phyloP scores from a whole-genome alignment of 306 rosid species.

The Canavalia ensiformis region DNA sequence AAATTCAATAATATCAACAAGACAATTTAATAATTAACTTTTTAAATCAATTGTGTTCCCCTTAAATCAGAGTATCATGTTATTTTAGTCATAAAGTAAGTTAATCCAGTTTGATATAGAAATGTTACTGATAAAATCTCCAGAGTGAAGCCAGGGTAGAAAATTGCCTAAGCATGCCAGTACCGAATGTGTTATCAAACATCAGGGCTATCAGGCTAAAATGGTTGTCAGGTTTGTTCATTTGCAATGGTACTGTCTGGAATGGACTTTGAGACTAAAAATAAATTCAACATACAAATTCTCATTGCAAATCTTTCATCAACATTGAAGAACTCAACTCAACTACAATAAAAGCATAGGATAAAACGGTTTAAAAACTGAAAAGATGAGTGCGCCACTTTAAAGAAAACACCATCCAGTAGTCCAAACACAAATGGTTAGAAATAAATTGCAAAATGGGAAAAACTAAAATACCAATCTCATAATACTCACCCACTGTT shows the following conservation, averaged over 20 bases:
- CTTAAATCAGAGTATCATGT: neutral
- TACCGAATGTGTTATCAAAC: neutral
- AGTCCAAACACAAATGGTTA: conserved; percentile 25
- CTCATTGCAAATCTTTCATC: neutral
- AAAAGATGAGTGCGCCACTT: neutral
- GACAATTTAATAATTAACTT: neutral
- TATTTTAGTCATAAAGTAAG: neutral
- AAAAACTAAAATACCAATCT: conserved; percentile 17
- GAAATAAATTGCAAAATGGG: neutral
- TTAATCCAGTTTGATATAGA: neutral
- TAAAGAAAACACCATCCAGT: conserved; percentile 13
- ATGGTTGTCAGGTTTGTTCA: conserved; percentile 1
- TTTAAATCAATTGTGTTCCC: conserved; percentile 24
- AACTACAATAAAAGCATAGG: conserved; percentile 1
- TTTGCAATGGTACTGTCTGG: conserved; percentile 22
- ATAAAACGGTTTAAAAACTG: conserved; percentile 34
- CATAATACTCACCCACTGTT: conserved; percentile 81
- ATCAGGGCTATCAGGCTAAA: neutral
- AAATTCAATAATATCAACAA: conserved; percentile 20
- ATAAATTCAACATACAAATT: neutral
- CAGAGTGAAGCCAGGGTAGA: neutral
- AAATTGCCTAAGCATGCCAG: neutral
- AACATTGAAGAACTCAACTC: conserved; percentile 6
- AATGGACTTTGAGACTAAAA: neutral
- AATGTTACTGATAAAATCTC: neutral